phyloP scores from a whole-genome alignment of 768 basidiomycete species.

The Hemileccinum impolitum region DNA sequence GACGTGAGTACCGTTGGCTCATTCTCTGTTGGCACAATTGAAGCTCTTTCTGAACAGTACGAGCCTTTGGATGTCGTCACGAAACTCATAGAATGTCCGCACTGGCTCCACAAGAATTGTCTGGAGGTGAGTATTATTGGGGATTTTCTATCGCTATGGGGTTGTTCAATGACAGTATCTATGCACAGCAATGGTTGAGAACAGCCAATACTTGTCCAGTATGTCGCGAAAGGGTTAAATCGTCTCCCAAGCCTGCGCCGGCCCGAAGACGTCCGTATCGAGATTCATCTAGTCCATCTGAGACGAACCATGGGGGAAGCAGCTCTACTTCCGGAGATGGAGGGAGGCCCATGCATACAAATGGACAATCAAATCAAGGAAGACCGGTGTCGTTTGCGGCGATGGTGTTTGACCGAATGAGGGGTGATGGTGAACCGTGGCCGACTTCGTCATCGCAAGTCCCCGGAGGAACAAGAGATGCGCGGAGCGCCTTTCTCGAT shows the following conservation, averaged over 20 bases:
- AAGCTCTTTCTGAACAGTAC: constrained; percentile 46
- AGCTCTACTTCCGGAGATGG: background rate
- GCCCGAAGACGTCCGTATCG: constrained; percentile 18
- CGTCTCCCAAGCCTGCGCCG: constrained; percentile 21
- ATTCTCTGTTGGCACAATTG: background rate
- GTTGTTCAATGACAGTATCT: constrained; percentile 1
- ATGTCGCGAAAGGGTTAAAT: constrained; percentile 60
- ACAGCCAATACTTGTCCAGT: constrained; percentile 78
- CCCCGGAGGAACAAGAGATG: constrained; percentile 3
- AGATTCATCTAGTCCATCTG: constrained; percentile 2
- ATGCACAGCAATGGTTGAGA: constrained; percentile 71
- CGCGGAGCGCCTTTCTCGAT: constrained; percentile 8
- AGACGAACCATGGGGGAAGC: constrained; percentile 7
- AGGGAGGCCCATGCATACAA: constrained; percentile 6
- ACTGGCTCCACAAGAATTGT: constrained; percentile 80
- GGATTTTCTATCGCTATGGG: background rate
- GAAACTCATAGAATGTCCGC: constrained; percentile 66
- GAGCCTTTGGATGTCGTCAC: constrained; percentile 55
- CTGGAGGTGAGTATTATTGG: constrained; percentile 50
- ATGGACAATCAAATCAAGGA: constrained; percentile 8
- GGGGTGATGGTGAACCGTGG: constrained; percentile 15
- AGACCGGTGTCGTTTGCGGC: constrained; percentile 16
- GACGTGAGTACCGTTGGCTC: constrained; percentile 51
- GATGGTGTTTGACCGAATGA: constrained; percentile 20
- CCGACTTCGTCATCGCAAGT: background rate